Evolutionary conservation across 495 filamentous ascomycete species (phyloP).

Genomic region (Talaromyces thailandensis): DNA sequence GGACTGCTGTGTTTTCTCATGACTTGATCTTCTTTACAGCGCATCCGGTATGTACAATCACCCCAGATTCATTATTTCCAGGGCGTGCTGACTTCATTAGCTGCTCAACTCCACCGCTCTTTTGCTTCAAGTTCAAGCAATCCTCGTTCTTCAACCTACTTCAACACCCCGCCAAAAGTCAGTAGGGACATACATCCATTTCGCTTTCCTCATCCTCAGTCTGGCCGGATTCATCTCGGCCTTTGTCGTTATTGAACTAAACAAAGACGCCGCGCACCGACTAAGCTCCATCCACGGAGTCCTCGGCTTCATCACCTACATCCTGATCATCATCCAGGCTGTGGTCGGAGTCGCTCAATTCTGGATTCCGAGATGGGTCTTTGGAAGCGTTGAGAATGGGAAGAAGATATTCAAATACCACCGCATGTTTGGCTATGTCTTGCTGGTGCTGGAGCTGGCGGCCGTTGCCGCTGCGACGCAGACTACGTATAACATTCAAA

Average conservation of each 20-base stretch:
- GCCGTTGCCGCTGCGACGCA: constrained; percentile 68
- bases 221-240: constrained; percentile 53
- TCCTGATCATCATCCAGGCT: constrained; percentile 61
- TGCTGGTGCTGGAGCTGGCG: constrained; percentile 59
- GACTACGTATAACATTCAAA: constrained; percentile 55
- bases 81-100: constrained; percentile 14
- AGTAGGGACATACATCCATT: constrained; percentile 61
- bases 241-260: constrained; percentile 70
- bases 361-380: constrained; percentile 51
- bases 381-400: constrained; percentile 70
- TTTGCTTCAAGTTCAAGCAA: constrained; percentile 64
- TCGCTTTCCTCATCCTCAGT: constrained; percentile 53
- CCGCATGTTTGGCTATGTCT: constrained; percentile 64
- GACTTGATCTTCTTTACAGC: constrained; percentile 66
- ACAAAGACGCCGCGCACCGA: constrained; percentile 63
- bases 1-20: constrained; percentile 60
- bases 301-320: constrained; percentile 70
- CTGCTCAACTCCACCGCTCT: constrained; percentile 71
- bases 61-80: not conserved
- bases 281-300: constrained; percentile 74
- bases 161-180: constrained; percentile 64
- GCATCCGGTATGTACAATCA: constrained; percentile 61
- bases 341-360: constrained; percentile 72
- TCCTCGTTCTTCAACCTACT: constrained; percentile 85
- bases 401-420: constrained; percentile 87